These are phyloP conservation scores for Marchantia polymorpha DNA, from an alignment of 225 moss, liverwort and hornwort species.

Conservation along the genomic window DNA sequence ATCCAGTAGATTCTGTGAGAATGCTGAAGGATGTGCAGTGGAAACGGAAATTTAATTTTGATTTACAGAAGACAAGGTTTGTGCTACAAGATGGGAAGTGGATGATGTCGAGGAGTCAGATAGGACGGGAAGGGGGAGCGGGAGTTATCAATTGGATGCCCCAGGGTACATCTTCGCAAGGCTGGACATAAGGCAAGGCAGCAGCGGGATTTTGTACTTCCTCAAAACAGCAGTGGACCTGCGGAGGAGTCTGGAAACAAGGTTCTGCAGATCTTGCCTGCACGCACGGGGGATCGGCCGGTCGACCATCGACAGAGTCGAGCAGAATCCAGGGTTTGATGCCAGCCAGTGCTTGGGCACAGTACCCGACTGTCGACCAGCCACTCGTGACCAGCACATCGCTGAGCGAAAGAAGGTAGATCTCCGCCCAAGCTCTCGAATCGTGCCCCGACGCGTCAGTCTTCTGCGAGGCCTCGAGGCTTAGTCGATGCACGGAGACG, in stretches of 20 bases:
- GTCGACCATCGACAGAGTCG: slow-evolving; percentile 41
- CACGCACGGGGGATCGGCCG: slow-evolving; percentile 51
- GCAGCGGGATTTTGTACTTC: slow-evolving; percentile 24
- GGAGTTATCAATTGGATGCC: slow-evolving; percentile 53
- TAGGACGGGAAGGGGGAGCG: too few relatives aligned
- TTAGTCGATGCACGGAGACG: slow-evolving; percentile 64
- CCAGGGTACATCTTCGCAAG: slow-evolving; percentile 63
- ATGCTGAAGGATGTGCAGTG: too few relatives aligned
- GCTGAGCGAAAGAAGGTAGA: slow-evolving; percentile 75
- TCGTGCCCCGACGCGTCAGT: slow-evolving; percentile 59
- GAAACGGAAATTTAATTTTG: too few relatives aligned
- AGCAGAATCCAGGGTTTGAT: slow-evolving; percentile 59
- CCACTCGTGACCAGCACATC: slow-evolving; percentile 71
- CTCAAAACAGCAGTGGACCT: slow-evolving; percentile 33
- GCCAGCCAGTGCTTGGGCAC: slow-evolving; percentile 73
- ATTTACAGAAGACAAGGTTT: too few relatives aligned
- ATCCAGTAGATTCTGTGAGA: too few relatives aligned
- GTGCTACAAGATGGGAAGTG: too few relatives aligned
- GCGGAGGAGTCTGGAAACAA: slow-evolving; percentile 64
- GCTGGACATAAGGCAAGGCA: slow-evolving; percentile 53
- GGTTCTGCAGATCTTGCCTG: slow-evolving; percentile 61
- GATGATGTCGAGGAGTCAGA: too few relatives aligned
- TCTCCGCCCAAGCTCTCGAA: slow-evolving; percentile 75
- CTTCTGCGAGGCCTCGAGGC: slow-evolving; percentile 62
- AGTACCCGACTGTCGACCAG: slow-evolving; percentile 81